A percentile compares a stretch with the other conserved stretches of the same genome.
Conservation (phyloP, 1,284 basidiomycete genomes). For the Sporisorium iseilematis-ciliati region DNA sequence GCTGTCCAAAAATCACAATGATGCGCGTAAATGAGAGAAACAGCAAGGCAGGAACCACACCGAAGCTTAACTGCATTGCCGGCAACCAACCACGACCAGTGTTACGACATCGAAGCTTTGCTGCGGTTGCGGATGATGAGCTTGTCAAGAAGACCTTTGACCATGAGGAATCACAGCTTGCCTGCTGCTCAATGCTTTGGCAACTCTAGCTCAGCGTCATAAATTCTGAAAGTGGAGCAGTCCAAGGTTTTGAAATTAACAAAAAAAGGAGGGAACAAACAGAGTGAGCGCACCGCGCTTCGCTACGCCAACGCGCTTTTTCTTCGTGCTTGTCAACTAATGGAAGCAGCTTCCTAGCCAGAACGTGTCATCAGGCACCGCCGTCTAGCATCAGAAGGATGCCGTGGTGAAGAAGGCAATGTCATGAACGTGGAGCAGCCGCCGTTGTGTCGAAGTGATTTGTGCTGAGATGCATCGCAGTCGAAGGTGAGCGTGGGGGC, state of each 20-base stretch:
- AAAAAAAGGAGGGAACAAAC: constrained; percentile 3
- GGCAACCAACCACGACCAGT: too few relatives aligned
- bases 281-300: background rate
- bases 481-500: background rate
- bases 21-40: constrained; percentile 12
- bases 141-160: too few relatives aligned
- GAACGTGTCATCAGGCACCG: background rate
- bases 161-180: too few relatives aligned
- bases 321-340: constrained; percentile 17
- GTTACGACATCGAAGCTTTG: too few relatives aligned
- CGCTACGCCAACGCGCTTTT: constrained; percentile 16
- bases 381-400: background rate
- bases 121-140: background rate
- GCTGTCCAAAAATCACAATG: background rate
- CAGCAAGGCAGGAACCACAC: background rate
- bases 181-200: constrained; percentile 1
- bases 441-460: too few relatives aligned
- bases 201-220: background rate
- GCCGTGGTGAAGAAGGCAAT: background rate
- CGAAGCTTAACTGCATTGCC: too few relatives aligned
- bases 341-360: background rate
- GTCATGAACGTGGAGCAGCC: too few relatives aligned
- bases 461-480: too few relatives aligned
- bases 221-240: constrained; percentile 2
- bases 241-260: background rate